These are phyloP conservation scores for Kentomonas sorsogonicus DNA, from an alignment of 208 protist genomes.

Conservation along the genomic window DNA sequence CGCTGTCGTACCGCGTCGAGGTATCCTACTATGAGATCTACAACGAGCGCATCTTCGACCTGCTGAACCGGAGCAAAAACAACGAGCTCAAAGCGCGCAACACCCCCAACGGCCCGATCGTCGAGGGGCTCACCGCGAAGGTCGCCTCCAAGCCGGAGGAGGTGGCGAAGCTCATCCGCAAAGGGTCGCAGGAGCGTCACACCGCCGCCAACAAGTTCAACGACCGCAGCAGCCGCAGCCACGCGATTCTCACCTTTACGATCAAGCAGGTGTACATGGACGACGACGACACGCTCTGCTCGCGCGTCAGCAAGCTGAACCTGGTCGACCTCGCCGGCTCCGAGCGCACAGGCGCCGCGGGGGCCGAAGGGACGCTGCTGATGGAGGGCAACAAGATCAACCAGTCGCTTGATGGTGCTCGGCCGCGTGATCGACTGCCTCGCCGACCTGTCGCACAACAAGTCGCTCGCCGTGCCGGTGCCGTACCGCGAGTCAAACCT, in stretches of 20 bases:
- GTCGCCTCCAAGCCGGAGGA: slow-evolving; percentile 57
- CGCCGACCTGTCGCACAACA: slow-evolving; percentile 67
- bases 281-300: slow-evolving; percentile 29
- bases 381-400: slow-evolving; percentile 90
- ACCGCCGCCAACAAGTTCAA: slow-evolving; percentile 89
- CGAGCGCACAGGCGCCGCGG: slow-evolving; percentile 70
- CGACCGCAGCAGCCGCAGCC: slow-evolving; percentile 80
- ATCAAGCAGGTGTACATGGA: slow-evolving; percentile 60
- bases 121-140: slow-evolving; percentile 65
- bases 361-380: slow-evolving; percentile 53
- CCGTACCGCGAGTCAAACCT: slow-evolving; percentile 77
- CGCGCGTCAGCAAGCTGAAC: slow-evolving; percentile 80
- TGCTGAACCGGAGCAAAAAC: slow-evolving; percentile 38
- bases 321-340: slow-evolving; percentile 93
- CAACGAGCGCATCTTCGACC: slow-evolving; percentile 87
- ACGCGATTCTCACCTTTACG: slow-evolving; percentile 85
- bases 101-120: slow-evolving; percentile 57
- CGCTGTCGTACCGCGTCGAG: slow-evolving; percentile 69
- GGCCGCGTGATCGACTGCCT: slow-evolving; percentile 86
- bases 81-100: slow-evolving; percentile 71
- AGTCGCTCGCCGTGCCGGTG: slow-evolving; percentile 25
- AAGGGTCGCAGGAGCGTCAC: slow-evolving; percentile 75
- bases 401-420: slow-evolving; percentile 84
- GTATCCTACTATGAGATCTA: slow-evolving; percentile 89
- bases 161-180: slow-evolving; percentile 51